Conservation (phyloP, 164 flowering plant genomes). For the Stephania cephalantha region DNA sequence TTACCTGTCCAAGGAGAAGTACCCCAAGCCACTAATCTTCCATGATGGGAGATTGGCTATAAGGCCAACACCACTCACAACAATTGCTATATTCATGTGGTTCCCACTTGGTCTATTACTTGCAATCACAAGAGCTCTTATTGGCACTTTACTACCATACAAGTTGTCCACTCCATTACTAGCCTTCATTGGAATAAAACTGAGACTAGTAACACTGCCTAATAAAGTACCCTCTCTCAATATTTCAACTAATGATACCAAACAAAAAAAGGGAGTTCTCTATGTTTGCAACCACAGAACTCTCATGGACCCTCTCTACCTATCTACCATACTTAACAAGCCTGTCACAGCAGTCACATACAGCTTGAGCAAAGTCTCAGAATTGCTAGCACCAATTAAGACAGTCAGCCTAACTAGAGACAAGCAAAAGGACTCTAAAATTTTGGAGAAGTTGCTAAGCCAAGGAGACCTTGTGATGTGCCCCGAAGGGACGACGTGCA, state of each 20-base stretch:
- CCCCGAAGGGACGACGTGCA: conserved; percentile 45
- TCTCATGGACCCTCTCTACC: conserved; percentile 34
- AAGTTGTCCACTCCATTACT: conserved; percentile 10
- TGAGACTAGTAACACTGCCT: conserved; percentile 10
- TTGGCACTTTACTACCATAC: conserved; percentile 26
- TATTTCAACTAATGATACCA: neutral
- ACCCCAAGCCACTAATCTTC: conserved; percentile 53
- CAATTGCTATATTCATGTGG: conserved; percentile 48
- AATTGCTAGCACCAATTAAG: conserved; percentile 30
- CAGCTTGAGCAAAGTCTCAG: conserved; percentile 24
- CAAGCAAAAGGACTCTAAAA: conserved; percentile 21
- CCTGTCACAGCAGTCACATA: conserved; percentile 33
- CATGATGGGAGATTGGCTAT: conserved; percentile 64
- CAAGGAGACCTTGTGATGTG: conserved; percentile 37
- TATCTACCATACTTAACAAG: conserved; percentile 14
- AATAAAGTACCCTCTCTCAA: neutral
- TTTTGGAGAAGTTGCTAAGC: conserved; percentile 22
- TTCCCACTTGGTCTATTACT: conserved; percentile 41
- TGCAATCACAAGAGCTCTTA: conserved; percentile 20
- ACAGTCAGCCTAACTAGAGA: conserved; percentile 31
- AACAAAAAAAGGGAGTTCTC: conserved; percentile 25
- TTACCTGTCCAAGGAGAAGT: conserved; percentile 35
- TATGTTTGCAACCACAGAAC: conserved; percentile 71
- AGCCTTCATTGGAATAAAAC: conserved; percentile 22
- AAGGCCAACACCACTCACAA: conserved; percentile 35